A percentile compares a stretch with the other conserved stretches of the same genome.
phyloP scores from a whole-genome alignment of 176 grass and related monocot genomes.

The Aegilops speltoides region DNA sequence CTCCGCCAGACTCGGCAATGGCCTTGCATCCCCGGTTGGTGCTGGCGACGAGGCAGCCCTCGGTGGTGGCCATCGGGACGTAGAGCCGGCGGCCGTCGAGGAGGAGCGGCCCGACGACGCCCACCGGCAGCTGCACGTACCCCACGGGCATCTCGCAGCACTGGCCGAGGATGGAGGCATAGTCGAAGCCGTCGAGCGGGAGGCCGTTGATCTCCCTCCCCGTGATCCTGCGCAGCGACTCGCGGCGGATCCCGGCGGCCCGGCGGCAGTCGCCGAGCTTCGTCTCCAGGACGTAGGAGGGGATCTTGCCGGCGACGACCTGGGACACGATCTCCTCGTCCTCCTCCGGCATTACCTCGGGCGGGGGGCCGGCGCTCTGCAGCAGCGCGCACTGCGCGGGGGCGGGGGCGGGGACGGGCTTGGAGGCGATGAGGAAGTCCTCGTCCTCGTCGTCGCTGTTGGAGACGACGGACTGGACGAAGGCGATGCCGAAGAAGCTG shows the following conservation, averaged over 20 bases:
- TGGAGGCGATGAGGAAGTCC: constrained; percentile 37
- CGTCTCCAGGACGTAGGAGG: constrained; percentile 64
- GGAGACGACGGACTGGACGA: constrained; percentile 75
- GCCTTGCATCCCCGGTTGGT: constrained; percentile 78
- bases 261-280: constrained; percentile 57
- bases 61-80: constrained; percentile 82
- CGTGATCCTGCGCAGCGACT: constrained; percentile 62
- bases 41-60: constrained; percentile 82
- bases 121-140: constrained; percentile 69
- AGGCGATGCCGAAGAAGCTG: constrained; percentile 83
- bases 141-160: constrained; percentile 86
- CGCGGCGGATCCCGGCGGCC: constrained; percentile 65
- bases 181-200: constrained; percentile 71
- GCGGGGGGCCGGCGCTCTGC: constrained; percentile 4
- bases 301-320: constrained; percentile 50
- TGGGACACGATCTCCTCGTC: constrained; percentile 65
- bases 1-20: constrained; percentile 69
- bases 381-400: constrained; percentile 42
- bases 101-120: constrained; percentile 65
- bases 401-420: no score
- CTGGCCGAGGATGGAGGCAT: constrained; percentile 62
- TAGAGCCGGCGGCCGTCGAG: constrained; percentile 55
- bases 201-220: constrained; percentile 60
- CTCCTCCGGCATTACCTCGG: constrained; percentile 45
- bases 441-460: constrained; percentile 78